phyloP scores from a whole-genome alignment of 2,329 filamentous ascomycete genomes.

The Fusarium poae region DNA sequence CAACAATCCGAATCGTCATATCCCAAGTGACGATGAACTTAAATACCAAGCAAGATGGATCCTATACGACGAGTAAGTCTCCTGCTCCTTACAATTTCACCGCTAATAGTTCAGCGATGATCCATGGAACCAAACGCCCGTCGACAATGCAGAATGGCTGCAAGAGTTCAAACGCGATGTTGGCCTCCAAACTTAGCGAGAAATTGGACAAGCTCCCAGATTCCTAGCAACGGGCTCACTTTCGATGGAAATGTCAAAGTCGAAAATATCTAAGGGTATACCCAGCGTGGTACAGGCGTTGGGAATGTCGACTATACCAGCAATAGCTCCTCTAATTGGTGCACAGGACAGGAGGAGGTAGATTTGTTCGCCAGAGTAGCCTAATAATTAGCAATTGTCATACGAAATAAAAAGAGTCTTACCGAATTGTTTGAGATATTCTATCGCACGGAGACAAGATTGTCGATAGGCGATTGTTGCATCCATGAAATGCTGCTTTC shows the following conservation, averaged over 20 bases:
- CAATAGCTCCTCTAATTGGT: constrained; percentile 88
- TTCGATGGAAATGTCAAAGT: constrained; percentile 87
- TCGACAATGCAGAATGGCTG: constrained; percentile 43
- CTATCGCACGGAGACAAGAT: constrained; percentile 71
- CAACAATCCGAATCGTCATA: constrained; percentile 38
- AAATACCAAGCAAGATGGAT: constrained; percentile 42
- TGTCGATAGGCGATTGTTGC: constrained; percentile 88
- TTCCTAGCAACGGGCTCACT: constrained; percentile 56
- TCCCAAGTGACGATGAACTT: constrained; percentile 35
- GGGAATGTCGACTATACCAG: constrained; percentile 90
- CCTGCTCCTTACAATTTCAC: neutral
- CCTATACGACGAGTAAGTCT: constrained; percentile 38
- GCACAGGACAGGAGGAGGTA: constrained; percentile 89
- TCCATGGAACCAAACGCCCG: constrained; percentile 44
- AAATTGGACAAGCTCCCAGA: constrained; percentile 48
- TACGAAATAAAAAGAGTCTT: neutral
- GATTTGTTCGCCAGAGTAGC: constrained; percentile 78
- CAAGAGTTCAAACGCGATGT: constrained; percentile 42
- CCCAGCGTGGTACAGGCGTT: constrained; percentile 93
- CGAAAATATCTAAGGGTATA: constrained; percentile 92
- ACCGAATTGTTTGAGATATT: constrained; percentile 55
- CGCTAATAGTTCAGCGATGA: constrained; percentile 32
- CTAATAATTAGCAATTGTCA: constrained; percentile 12
- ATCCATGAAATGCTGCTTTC: constrained; percentile 91
- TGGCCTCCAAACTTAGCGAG: constrained; percentile 26